Evolutionary conservation across 352 stramenopile genomes (phyloP).

Genomic region (Pythium sp.): DNA sequence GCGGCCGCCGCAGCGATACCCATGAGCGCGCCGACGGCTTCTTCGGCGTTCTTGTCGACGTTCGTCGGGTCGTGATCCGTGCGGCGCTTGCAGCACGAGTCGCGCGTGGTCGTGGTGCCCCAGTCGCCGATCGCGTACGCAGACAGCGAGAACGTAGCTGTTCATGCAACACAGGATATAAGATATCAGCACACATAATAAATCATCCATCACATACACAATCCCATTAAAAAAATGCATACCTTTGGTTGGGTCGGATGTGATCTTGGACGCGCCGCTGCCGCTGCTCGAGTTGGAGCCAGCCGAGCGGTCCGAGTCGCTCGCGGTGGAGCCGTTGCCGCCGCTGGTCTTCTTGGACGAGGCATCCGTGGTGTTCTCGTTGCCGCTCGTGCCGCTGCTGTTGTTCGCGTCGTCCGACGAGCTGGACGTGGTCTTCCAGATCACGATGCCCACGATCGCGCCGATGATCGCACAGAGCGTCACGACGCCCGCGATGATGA

Average conservation of each 20-base stretch:
- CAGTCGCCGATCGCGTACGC: conserved; percentile 76
- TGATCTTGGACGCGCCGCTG: conserved; percentile 27
- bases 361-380: conserved; percentile 4
- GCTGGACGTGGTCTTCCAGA: conserved; percentile 34
- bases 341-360: conserved; percentile 10
- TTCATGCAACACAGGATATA: neutral
- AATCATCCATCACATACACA: neutral
- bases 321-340: neutral
- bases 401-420: conserved; percentile 22
- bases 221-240: neutral
- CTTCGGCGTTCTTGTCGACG: conserved; percentile 61
- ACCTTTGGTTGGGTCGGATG: conserved; percentile 54
- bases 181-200: neutral
- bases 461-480: conserved; percentile 43
- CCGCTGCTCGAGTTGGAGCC: conserved; percentile 20
- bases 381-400: conserved; percentile 19
- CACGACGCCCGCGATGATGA: conserved; percentile 37
- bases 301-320: conserved; percentile 21
- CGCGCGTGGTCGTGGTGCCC: conserved; percentile 53
- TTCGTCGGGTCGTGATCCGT: conserved; percentile 48
- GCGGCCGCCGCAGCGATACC: conserved; percentile 38
- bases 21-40: conserved; percentile 65
- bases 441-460: conserved; percentile 41
- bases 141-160: conserved; percentile 47
- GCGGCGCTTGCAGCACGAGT: conserved; percentile 73